These are phyloP conservation scores for Kluyveromyces wickerhamii DNA, from an alignment of 805 yeast genomes.

Conservation along the genomic window DNA sequence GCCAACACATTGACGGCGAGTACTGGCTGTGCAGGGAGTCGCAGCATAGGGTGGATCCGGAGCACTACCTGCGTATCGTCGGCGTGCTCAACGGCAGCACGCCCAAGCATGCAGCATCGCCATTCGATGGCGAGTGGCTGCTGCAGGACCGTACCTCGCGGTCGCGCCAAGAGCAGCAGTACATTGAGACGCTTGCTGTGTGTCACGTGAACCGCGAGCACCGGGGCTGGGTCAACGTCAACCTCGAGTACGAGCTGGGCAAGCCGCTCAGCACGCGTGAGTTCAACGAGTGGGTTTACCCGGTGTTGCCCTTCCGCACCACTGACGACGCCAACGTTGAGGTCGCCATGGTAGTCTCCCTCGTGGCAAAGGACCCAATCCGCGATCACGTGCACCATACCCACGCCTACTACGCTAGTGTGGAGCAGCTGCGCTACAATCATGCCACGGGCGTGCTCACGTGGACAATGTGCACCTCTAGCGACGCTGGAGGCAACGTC, in stretches of 20 bases:
- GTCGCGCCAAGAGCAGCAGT: slow-evolving; percentile 28
- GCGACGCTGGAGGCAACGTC: slow-evolving; percentile 36
- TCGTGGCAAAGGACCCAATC: slow-evolving; percentile 23
- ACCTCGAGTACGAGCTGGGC: slow-evolving; percentile 32
- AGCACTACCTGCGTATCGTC: slow-evolving; percentile 20
- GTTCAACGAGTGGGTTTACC: slow-evolving; percentile 32
- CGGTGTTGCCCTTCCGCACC: slow-evolving; percentile 17
- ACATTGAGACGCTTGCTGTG: slow-evolving; percentile 29
- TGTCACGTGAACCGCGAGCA: slow-evolving; percentile 15
- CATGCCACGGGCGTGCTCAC: slow-evolving; percentile 13
- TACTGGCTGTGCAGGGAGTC: slow-evolving; percentile 32
- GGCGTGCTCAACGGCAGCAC: slow-evolving; percentile 26
- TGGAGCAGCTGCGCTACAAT: slow-evolving; percentile 28
- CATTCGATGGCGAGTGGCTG: slow-evolving; percentile 12
- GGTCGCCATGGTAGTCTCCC: slow-evolving; percentile 27
- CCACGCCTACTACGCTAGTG: slow-evolving; percentile 30
- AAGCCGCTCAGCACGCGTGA: slow-evolving; percentile 31
- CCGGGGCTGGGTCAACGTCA: slow-evolving; percentile 26
- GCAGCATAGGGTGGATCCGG: slow-evolving; percentile 14
- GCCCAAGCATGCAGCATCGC: too few species aligned
- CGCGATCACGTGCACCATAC: slow-evolving; percentile 21
- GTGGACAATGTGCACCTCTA: slow-evolving; percentile 35
- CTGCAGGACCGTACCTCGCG: slow-evolving; percentile 25
- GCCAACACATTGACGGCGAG: slow-evolving; percentile 22
- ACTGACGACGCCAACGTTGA: slow-evolving; percentile 14